Evolutionary conservation across 1,284 basidiomycete species (phyloP).

Genomic region (Moesziomyces sp.): DNA sequence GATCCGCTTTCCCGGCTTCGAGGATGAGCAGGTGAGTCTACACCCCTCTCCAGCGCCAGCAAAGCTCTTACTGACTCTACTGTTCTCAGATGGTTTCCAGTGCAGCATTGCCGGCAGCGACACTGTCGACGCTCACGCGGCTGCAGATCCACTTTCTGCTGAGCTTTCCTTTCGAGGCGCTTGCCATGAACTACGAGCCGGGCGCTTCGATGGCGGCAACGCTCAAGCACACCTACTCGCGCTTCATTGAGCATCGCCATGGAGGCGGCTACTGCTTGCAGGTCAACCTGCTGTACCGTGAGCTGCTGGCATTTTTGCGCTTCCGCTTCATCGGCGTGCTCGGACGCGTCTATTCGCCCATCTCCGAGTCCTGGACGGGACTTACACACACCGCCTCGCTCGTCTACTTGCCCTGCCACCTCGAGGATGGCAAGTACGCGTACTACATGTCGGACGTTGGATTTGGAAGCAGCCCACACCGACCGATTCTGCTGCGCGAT

Average conservation of each 20-base stretch:
- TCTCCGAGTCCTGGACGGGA: conserved; percentile 10
- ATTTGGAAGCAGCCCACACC: conserved; percentile 22
- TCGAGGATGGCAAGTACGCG: conserved; percentile 1
- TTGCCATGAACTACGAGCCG: conserved; percentile 45
- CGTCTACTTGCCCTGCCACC: conserved; percentile 31
- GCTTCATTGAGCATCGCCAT: conserved; percentile 7
- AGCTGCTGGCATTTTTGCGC: conserved; percentile 22
- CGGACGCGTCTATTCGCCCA: conserved; percentile 23
- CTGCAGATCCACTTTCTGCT: conserved; percentile 39
- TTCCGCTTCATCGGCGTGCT: conserved; percentile 23
- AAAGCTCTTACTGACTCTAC: background rate
- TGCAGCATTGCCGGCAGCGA: conserved; percentile 14
- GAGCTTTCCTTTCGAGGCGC: conserved; percentile 46
- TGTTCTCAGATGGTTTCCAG: background rate
- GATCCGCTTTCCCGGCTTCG: conserved; percentile 29
- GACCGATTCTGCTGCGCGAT: conserved; percentile 32
- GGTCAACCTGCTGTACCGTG: conserved; percentile 30
- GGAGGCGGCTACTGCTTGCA: conserved; percentile 53
- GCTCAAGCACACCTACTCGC: conserved; percentile 16
- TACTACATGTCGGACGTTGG: conserved; percentile 46
- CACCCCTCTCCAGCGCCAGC: background rate
- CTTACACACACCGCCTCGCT: conserved; percentile 29
- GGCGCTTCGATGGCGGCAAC: background rate
- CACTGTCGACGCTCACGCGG: conserved; percentile 20
- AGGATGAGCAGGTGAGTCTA: conserved; percentile 5